phyloP scores from a whole-genome alignment of 129 eudicot species.

The Mikania micrantha region DNA sequence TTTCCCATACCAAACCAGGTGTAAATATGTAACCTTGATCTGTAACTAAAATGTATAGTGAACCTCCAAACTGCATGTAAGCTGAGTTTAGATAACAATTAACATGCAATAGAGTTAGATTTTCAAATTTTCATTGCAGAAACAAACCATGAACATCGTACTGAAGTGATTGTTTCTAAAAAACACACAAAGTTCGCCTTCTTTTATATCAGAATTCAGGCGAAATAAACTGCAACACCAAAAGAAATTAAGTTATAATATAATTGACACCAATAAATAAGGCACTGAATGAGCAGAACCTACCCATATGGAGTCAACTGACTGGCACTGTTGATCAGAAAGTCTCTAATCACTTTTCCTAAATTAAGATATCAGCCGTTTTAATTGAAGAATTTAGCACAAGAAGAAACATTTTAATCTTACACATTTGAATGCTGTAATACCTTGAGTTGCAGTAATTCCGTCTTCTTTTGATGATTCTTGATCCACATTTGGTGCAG shows the following conservation, averaged over 20 bases:
- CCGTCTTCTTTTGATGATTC: constrained; percentile 28
- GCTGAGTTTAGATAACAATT: constrained; percentile 4
- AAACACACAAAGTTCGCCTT: constrained; percentile 79
- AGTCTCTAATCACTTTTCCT: constrained; percentile 65
- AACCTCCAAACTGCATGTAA: constrained; percentile 63
- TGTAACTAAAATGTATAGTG: constrained; percentile 71
- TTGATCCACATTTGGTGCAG: constrained; percentile 20
- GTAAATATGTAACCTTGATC: constrained; percentile 83
- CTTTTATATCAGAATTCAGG: constrained; percentile 67
- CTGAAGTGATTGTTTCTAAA: constrained; percentile 95
- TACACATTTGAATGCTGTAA: background rate
- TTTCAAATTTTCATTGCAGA: background rate
- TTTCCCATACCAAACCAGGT: constrained; percentile 95
- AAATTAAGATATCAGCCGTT: constrained; percentile 15
- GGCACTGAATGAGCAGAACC: constrained; percentile 11
- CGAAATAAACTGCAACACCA: constrained; percentile 52
- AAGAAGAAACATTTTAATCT: background rate
- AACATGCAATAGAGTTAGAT: constrained; percentile 1
- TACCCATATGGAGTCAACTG: constrained; percentile 86
- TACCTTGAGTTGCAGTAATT: constrained; percentile 58
- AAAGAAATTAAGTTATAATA: background rate
- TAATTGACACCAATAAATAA: background rate
- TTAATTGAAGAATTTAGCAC: constrained; percentile 1
- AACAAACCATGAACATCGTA: constrained; percentile 91
- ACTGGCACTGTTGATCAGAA: constrained; percentile 64